These are phyloP conservation scores for Teunomyces stri DNA, from an alignment of 805 yeast genomes.

Conservation along the genomic window DNA sequence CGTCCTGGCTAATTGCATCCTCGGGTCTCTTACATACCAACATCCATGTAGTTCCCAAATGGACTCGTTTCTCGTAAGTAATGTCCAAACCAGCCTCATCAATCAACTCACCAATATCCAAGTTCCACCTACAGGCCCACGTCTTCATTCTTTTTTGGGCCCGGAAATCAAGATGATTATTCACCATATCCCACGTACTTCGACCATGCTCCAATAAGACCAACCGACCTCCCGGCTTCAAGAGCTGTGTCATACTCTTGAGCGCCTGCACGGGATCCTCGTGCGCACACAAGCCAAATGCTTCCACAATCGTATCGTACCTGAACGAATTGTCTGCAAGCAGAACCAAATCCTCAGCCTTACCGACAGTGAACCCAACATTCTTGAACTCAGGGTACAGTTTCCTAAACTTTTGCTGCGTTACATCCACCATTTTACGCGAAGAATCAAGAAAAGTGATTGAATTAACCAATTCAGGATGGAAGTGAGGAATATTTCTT, in stretches of 20 bases:
- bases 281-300: conserved; percentile 95
- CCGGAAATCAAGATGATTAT: conserved; percentile 74
- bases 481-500: conserved; percentile 76
- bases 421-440: conserved; percentile 75
- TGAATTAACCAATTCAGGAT: conserved; percentile 58
- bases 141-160: conserved; percentile 79
- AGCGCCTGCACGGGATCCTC: conserved; percentile 86
- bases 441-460: conserved; percentile 87
- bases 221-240: conserved; percentile 89
- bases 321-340: conserved; percentile 44
- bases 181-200: conserved; percentile 74
- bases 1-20: conserved; percentile 49
- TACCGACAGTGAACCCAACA: conserved; percentile 87
- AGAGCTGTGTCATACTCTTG: conserved; percentile 63
- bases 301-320: conserved; percentile 90
- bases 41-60: conserved; percentile 92
- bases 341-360: conserved; percentile 74
- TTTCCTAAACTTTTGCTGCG: conserved; percentile 69
- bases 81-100: conserved; percentile 82
- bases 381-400: conserved; percentile 63
- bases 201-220: conserved; percentile 91
- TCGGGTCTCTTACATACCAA: conserved; percentile 73
- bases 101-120: conserved; percentile 85
- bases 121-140: conserved; percentile 98
- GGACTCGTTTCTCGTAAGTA: conserved; percentile 75